Evolutionary conservation across 306 rosid genomes (phyloP), one percentile per base, ranked within the genome.

Genomic region (Medicago arabica): DNA sequence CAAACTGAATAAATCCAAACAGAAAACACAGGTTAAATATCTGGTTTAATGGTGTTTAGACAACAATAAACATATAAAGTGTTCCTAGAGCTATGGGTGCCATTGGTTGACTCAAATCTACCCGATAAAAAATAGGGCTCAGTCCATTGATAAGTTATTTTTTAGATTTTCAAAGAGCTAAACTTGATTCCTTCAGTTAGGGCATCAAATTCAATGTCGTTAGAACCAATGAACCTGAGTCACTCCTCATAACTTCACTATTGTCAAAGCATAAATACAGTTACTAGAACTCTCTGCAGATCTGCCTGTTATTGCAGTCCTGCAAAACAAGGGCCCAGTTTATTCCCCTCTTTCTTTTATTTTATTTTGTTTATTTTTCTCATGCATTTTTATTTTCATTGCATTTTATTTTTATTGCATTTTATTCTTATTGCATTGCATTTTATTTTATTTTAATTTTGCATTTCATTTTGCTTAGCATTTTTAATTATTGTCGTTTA

Each of bases 21-120:
- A 23, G 68, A 76, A n/a, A 76, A 25, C 59, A 25, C 4, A 3
- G 9, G 11, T 53, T 53, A 17, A 17, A 34, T 53, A 8, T 53
- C 44, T 25, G 23, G 49, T 65, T 67, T 67, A 53, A 67, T 55
- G 49, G 16, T 50, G 36, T 76, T 67, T 54, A 16, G 49, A 68
- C 61, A 43, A 43, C 8, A 14, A 49, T 28, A 28, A 28, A 28
- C 31, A 28, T 15, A 49, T 14, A 14, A 6, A 49, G 55, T 15
- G 55, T 14, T 49, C 19, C 17, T 49, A 49, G 17, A 49, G 55
- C 55, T 6, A 49, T 19, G 16, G 55, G 16, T 16, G 19, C 19
- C 55, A 49, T 49, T 49, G 9, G 55, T 15, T n/a, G 19, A 49
- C 19, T n/a, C 55, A 49, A 49, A 15, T 19, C 17, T 17, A 49